Evolutionary conservation across 169 alveolate genomes (phyloP).

Genomic region (Cryptosporidium xiaoi): DNA sequence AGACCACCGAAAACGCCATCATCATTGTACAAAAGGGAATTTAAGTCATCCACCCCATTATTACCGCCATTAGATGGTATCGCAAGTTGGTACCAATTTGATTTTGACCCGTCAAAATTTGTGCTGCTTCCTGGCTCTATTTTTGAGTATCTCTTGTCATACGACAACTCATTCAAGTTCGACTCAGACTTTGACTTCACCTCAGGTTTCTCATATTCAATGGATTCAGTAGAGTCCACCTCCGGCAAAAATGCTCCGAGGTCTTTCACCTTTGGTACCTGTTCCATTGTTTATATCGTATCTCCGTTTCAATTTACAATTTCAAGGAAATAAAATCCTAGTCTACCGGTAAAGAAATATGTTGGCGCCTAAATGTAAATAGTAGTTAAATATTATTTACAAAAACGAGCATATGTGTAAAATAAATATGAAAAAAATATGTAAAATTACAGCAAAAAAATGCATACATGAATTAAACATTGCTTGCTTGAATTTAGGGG

Average conservation of each 20-base stretch:
- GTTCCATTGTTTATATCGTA: too few relatives aligned
- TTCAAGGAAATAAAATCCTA: too few relatives aligned
- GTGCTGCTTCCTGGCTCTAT: constrained; percentile 69
- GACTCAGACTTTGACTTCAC: constrained; percentile 40
- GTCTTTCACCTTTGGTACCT: too few relatives aligned
- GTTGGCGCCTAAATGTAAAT: too few relatives aligned
- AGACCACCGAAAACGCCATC: constrained; percentile 79
- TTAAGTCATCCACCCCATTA: constrained; percentile 28
- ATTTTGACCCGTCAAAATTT: constrained; percentile 47
- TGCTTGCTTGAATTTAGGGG: too few relatives aligned
- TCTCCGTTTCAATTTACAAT: too few relatives aligned
- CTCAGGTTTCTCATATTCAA: constrained; percentile 41
- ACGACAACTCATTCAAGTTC: constrained; percentile 41
- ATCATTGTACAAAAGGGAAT: constrained; percentile 37
- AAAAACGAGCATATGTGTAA: too few relatives aligned
- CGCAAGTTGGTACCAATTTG: constrained; percentile 69
- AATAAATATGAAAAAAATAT: too few relatives aligned
- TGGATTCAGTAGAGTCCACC: neutral
- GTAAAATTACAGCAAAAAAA: too few relatives aligned
- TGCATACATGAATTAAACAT: too few relatives aligned
- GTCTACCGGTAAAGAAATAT: too few relatives aligned
- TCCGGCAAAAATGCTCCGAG: constrained; percentile 64
- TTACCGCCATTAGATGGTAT: constrained; percentile 24
- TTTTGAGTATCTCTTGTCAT: constrained; percentile 46
- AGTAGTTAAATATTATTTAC: too few relatives aligned